A percentile compares a stretch with the other conserved stretches of the same genome.
Evolutionary conservation across 169 alveolate genomes (phyloP).

Genomic region (Cryptosporidium meleagridis): DNA sequence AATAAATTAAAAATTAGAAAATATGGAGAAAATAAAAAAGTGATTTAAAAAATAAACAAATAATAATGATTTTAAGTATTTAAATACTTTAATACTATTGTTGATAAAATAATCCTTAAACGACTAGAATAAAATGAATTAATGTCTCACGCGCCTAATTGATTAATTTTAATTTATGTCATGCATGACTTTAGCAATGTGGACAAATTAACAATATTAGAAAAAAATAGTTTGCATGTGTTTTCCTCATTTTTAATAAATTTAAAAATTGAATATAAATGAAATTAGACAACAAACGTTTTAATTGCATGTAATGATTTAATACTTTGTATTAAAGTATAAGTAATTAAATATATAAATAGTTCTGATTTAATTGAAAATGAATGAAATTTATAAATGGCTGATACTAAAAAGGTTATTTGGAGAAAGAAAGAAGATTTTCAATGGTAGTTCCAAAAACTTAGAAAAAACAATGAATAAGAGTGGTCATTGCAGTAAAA

Average conservation of each 20-base stretch:
- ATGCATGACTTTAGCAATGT: slow-evolving; percentile 11
- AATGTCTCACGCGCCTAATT: slow-evolving; percentile 32
- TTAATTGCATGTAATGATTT: background rate
- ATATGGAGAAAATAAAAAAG: too few relatives aligned
- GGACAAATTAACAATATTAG: background rate
- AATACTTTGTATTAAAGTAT: background rate
- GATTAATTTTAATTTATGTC: background rate
- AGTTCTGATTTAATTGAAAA: background rate
- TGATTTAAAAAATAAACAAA: too few relatives aligned
- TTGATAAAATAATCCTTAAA: too few relatives aligned
- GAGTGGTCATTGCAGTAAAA: background rate
- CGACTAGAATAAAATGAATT: background rate
- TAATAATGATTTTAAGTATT: too few relatives aligned
- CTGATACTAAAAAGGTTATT: background rate
- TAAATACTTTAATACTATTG: too few relatives aligned
- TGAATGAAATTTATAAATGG: slow-evolving; percentile 10
- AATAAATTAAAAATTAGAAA: too few relatives aligned
- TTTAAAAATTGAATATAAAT: background rate
- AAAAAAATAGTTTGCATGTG: background rate
- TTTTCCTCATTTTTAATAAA: background rate
- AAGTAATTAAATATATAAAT: background rate
- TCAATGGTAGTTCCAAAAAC: background rate
- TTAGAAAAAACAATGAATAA: background rate
- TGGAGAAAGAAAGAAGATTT: background rate
- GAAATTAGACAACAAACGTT: background rate